A percentile compares a stretch with the other conserved stretches of the same genome.
Conservation (phyloP, 192 early-diverging fungal genomes). For the Funneliformis geosporum region DNA sequence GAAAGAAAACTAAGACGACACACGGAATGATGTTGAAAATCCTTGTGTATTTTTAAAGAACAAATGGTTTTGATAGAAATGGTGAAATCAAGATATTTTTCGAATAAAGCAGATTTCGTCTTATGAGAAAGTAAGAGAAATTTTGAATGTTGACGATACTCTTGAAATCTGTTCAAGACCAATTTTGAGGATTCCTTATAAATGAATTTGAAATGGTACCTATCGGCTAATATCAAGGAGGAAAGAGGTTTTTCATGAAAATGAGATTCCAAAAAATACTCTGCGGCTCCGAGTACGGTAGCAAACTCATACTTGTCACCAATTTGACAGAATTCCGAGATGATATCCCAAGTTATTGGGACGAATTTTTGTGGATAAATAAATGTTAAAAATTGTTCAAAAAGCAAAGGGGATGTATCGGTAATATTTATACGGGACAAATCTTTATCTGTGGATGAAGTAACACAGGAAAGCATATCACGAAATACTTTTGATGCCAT, state of each 20-base stretch:
- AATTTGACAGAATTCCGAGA: background rate
- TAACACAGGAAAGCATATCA: background rate
- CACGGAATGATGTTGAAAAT: background rate
- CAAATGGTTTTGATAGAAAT: background rate
- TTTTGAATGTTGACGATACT: background rate
- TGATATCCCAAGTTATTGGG: background rate
- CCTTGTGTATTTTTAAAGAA: background rate
- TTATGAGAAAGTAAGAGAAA: background rate
- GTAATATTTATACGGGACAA: background rate
- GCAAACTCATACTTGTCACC: background rate
- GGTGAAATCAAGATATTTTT: background rate
- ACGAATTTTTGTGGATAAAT: background rate
- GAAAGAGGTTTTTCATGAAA: background rate
- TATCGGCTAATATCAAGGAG: background rate
- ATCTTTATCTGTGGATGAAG: background rate
- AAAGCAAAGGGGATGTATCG: background rate
- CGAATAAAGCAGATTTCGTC: background rate
- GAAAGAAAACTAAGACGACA: background rate
- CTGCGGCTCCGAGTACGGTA: background rate
- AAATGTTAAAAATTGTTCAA: background rate
- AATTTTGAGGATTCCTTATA: conserved; percentile 24
- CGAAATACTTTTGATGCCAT: conserved; percentile 6
- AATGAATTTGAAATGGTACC: background rate
- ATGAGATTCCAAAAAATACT: background rate
- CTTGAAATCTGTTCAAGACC: background rate